phyloP scores from a whole-genome alignment of 2,329 filamentous ascomycete genomes.

The Fonsecaea multimorphosa region DNA sequence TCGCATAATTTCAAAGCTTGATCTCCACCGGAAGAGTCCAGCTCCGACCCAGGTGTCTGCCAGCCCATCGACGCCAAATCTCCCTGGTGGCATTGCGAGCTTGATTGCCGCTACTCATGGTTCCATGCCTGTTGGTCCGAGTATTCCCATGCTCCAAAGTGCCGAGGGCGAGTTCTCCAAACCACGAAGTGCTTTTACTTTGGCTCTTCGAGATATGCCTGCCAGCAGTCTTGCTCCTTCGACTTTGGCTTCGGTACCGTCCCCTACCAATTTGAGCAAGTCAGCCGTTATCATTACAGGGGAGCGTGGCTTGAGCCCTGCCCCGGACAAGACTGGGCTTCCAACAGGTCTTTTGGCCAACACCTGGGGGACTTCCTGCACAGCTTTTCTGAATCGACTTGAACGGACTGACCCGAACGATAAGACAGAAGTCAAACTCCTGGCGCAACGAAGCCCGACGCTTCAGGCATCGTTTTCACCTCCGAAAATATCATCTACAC shows the following conservation, averaged over 20 bases:
- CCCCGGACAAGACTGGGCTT: slow-evolving; percentile 70
- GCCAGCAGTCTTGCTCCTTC: slow-evolving; percentile 75
- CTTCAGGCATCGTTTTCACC: slow-evolving; percentile 33
- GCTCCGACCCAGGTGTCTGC: slow-evolving; percentile 59
- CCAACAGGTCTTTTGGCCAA: slow-evolving; percentile 90
- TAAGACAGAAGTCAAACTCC: slow-evolving; percentile 40
- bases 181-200: slow-evolving; percentile 43
- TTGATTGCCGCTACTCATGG: slow-evolving; percentile 85
- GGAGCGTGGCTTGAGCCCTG: slow-evolving; percentile 71
- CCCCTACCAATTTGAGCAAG: slow-evolving; percentile 84
- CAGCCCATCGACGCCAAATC: slow-evolving; percentile 48
- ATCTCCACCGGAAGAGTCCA: slow-evolving; percentile 78
- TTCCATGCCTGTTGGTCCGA: slow-evolving; percentile 70
- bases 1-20: slow-evolving; percentile 89
- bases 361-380: slow-evolving; percentile 88
- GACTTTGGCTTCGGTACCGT: slow-evolving; percentile 82
- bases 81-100: slow-evolving; percentile 73
- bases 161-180: slow-evolving; percentile 46
- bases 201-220: slow-evolving; percentile 53
- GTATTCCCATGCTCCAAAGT: slow-evolving; percentile 46
- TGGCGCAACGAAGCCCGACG: slow-evolving; percentile 33
- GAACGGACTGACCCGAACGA: slow-evolving; percentile 59
- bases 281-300: slow-evolving; percentile 80
- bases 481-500: slow-evolving; percentile 27
- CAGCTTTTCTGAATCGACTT: slow-evolving; percentile 71